A percentile compares a stretch with the other conserved stretches of the same genome.
Evolutionary conservation across 2,329 filamentous ascomycete genomes (phyloP).

Genomic region (Penicillium crustosum): DNA sequence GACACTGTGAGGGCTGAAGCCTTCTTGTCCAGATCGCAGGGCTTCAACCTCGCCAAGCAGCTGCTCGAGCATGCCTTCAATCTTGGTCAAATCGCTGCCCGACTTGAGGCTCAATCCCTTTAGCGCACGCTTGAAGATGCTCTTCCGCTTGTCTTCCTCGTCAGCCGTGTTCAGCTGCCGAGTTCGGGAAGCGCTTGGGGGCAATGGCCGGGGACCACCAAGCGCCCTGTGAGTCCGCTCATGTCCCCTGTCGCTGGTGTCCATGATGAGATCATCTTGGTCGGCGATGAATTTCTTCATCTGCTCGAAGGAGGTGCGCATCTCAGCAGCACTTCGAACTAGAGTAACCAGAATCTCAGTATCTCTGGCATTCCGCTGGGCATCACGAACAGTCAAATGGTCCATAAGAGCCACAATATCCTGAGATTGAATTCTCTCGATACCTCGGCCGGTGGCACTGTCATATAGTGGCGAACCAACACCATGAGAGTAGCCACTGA

Average conservation of each 20-base stretch:
- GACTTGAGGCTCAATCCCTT: conserved; percentile 87
- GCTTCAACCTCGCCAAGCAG: conserved; percentile 89
- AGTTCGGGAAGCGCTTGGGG: conserved; percentile 62
- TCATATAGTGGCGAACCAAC: conserved; percentile 90
- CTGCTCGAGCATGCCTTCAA: conserved; percentile 89
- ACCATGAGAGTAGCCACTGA: conserved; percentile 89
- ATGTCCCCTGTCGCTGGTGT: conserved; percentile 81
- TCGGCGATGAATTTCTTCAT: conserved; percentile 90
- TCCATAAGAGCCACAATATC: conserved; percentile 98
- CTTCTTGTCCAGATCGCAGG: conserved; percentile 61
- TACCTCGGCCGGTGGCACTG: conserved; percentile 78
- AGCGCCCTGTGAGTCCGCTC: conserved; percentile 82
- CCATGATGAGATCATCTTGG: conserved; percentile 85
- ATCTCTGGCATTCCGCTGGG: conserved; percentile 90
- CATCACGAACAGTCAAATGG: conserved; percentile 94
- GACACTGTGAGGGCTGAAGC: conserved; percentile 29
- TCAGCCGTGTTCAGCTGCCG: conserved; percentile 53
- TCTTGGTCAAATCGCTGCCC: conserved; percentile 80
- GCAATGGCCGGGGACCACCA: conserved; percentile 81
- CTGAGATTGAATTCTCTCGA: conserved; percentile 90
- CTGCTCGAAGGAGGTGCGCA: conserved; percentile 94
- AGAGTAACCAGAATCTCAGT: conserved; percentile 95
- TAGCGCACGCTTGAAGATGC: conserved; percentile 90
- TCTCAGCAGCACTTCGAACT: conserved; percentile 90
- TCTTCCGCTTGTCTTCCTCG: conserved; percentile 76